A percentile compares a stretch with the other conserved stretches of the same genome.
These are phyloP conservation scores for Sugiyamaella novakii DNA, from an alignment of 1,139 yeast genomes.

Conservation along the genomic window DNA sequence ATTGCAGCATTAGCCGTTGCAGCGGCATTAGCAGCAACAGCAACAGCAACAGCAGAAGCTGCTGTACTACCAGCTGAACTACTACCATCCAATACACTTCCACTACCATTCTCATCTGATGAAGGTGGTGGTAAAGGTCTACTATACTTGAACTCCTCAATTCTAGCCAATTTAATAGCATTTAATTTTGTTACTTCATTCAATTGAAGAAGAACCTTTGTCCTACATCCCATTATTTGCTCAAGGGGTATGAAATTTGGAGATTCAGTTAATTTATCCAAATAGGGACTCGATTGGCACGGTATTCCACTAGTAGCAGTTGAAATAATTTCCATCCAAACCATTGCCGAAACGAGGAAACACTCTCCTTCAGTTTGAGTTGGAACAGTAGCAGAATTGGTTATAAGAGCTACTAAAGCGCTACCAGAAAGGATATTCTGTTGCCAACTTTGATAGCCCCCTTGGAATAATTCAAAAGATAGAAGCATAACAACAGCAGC, in stretches of 20 bases:
- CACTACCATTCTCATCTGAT: not conserved
- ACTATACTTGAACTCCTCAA: constrained; percentile 13
- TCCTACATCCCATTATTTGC: constrained; percentile 25
- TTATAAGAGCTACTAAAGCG: constrained; percentile 20
- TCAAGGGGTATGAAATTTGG: constrained; percentile 19
- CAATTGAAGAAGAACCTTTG: constrained; percentile 21
- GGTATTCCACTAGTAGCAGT: constrained; percentile 22
- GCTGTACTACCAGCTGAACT: not conserved
- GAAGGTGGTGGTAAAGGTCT: constrained; percentile 6
- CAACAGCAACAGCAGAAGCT: constrained; percentile 5
- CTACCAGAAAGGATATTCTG: constrained; percentile 22
- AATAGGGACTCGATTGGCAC: constrained; percentile 15
- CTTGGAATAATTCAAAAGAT: constrained; percentile 25
- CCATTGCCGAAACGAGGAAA: constrained; percentile 19
- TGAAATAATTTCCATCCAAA: constrained; percentile 25
- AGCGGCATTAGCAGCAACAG: constrained; percentile 7
- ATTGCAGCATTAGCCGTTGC: constrained; percentile 10
- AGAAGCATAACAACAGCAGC: constrained; percentile 24
- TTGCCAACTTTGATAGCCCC: constrained; percentile 25
- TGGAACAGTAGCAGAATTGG: constrained; percentile 9
- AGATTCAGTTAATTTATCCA: constrained; percentile 18
- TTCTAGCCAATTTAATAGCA: constrained; percentile 11
- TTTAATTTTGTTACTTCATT: constrained; percentile 23
- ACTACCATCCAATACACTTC: not conserved
- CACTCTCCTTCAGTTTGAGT: constrained; percentile 15